Evolutionary conservation across 805 yeast genomes (phyloP).

Genomic region (Saccharomycopsis sp.): DNA sequence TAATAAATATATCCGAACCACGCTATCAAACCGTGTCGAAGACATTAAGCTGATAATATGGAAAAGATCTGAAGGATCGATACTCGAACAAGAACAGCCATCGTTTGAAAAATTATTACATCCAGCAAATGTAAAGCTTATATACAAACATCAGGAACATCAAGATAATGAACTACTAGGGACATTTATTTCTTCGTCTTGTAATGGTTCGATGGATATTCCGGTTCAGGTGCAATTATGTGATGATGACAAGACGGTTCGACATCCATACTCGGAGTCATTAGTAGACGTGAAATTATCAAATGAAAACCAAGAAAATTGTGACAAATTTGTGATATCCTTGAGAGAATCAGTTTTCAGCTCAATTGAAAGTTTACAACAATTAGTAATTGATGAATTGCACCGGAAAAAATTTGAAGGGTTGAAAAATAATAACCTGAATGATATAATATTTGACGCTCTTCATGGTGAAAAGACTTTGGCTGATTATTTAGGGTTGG

Average conservation of each 20-base stretch:
- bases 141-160: background rate
- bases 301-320: background rate
- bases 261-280: background rate
- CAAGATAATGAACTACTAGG: background rate
- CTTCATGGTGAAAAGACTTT: background rate
- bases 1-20: conserved; percentile 4
- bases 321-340: background rate
- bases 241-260: too few relatives aligned
- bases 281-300: background rate
- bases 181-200: background rate
- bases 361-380: background rate
- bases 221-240: too few relatives aligned
- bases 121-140: background rate
- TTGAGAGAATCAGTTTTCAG: background rate
- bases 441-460: too few relatives aligned
- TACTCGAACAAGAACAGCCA: background rate
- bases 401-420: background rate
- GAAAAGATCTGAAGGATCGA: conserved; percentile 1
- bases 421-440: background rate
- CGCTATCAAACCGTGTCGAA: conserved; percentile 2
- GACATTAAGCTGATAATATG: conserved; percentile 12
- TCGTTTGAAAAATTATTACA: background rate
- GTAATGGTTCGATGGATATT: too few relatives aligned
- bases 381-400: background rate
- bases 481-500: background rate